These are phyloP conservation scores for Solanum piurae DNA, from an alignment of 257 asterid genomes.

Conservation along the genomic window DNA sequence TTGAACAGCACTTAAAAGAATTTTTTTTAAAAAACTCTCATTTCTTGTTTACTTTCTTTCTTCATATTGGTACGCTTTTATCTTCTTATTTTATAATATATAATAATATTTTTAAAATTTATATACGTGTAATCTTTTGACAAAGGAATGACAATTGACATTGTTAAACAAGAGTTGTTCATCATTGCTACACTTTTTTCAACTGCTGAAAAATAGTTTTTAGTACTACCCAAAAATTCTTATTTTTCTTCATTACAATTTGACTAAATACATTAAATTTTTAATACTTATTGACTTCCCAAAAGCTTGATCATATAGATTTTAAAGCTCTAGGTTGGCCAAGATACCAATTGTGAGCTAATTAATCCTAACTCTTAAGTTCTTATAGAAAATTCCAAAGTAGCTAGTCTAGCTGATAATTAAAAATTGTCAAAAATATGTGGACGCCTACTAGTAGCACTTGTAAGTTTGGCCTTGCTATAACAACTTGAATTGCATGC, in stretches of 20 bases:
- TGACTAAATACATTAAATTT: not conserved
- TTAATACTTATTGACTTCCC: not conserved
- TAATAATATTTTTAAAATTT: not conserved
- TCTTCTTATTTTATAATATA: not conserved
- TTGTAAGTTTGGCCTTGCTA: not conserved
- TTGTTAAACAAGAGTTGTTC: not conserved
- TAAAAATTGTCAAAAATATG: not conserved
- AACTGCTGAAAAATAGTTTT: not conserved
- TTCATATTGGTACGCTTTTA: not conserved
- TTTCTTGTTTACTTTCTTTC: not conserved
- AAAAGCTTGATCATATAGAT: not conserved
- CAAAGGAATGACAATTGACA: not conserved
- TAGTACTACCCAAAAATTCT: not conserved
- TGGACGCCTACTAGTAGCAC: not conserved
- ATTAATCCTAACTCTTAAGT: not conserved
- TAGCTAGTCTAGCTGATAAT: not conserved
- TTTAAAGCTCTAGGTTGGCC: not conserved
- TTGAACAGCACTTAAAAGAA: not conserved
- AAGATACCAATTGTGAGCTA: not conserved
- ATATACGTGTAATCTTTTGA: not conserved
- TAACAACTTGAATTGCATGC: not conserved
- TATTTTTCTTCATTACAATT: not conserved
- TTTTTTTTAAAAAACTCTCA: not conserved
- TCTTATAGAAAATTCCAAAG: not conserved
- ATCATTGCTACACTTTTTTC: not conserved